A percentile compares a stretch with the other conserved stretches of the same genome.
Conservation (phyloP, 2,329 filamentous ascomycete species). For the Phyllosticta capitalensis region DNA sequence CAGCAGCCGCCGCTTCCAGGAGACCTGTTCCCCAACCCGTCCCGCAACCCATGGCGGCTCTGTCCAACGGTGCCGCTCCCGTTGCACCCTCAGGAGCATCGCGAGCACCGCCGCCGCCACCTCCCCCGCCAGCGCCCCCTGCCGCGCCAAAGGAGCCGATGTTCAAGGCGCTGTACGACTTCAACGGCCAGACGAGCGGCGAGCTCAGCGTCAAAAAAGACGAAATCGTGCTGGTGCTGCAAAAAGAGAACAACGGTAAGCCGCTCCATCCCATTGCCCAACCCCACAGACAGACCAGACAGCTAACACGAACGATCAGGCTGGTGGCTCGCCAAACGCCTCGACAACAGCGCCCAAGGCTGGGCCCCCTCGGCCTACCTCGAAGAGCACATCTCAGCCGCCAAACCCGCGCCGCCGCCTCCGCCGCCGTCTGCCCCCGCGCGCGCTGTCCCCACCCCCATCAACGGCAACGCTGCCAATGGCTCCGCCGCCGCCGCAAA, state of each 20-base stretch:
- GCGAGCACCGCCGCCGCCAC: constrained; percentile 47
- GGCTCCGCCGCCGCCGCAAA: constrained; percentile 26
- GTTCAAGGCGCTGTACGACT: constrained; percentile 89
- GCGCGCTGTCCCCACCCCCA: constrained; percentile 33
- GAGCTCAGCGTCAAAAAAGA: constrained; percentile 73
- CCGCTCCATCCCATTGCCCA: neutral
- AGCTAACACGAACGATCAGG: constrained; percentile 44
- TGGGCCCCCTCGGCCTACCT: constrained; percentile 95
- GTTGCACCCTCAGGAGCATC: constrained; percentile 29
- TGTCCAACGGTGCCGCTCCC: constrained; percentile 38
- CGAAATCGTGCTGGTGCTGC: constrained; percentile 78
- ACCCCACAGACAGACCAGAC: neutral
- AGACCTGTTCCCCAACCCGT: constrained; percentile 31
- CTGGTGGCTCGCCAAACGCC: constrained; percentile 89
- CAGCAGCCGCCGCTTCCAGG: constrained; percentile 21
- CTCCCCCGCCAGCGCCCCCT: constrained; percentile 56
- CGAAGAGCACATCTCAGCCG: constrained; percentile 56
- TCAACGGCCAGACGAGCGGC: constrained; percentile 72
- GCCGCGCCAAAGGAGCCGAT: constrained; percentile 58
- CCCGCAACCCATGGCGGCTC: constrained; percentile 47
- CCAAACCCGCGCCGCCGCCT: constrained; percentile 47
- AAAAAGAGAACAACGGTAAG: constrained; percentile 91
- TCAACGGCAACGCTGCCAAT: constrained; percentile 42
- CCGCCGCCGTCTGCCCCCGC: constrained; percentile 37
- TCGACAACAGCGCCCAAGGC: constrained; percentile 59